phyloP scores from a whole-genome alignment of 2,329 filamentous ascomycete species.

The Aureobasidium sp. region DNA sequence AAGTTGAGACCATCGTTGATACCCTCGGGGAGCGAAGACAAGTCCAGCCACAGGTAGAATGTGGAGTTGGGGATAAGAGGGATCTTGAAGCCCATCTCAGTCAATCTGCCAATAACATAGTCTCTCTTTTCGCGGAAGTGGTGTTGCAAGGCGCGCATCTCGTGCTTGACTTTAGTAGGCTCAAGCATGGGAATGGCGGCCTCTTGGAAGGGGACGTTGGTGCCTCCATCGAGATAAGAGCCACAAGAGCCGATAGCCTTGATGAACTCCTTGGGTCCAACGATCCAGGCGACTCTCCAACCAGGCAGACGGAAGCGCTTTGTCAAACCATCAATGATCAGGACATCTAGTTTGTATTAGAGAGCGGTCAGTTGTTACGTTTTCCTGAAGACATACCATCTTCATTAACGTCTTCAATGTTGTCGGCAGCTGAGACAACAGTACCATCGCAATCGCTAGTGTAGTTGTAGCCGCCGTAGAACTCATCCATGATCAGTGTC shows the following conservation, averaged over 20 bases:
- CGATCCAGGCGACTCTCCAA: constrained; percentile 94
- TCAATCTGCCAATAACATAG: constrained; percentile 72
- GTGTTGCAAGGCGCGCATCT: constrained; percentile 81
- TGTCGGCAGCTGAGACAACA: constrained; percentile 81
- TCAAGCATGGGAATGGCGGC: constrained; percentile 91
- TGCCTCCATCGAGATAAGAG: constrained; percentile 88
- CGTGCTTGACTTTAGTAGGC: constrained; percentile 65
- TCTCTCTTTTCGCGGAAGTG: constrained; percentile 94
- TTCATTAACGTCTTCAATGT: constrained; percentile 80
- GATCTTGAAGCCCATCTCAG: constrained; percentile 80
- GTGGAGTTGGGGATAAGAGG: constrained; percentile 76
- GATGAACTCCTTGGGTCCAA: constrained; percentile 95
- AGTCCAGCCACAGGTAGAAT: constrained; percentile 80
- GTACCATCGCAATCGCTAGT: constrained; percentile 82
- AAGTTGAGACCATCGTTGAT: constrained; percentile 94
- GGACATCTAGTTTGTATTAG: constrained; percentile 41
- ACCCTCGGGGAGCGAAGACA: constrained; percentile 58
- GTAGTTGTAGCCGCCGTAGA: constrained; percentile 75
- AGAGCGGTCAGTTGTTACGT: background rate
- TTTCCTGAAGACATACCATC: constrained; percentile 37
- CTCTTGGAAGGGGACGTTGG: constrained; percentile 92
- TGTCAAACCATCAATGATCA: constrained; percentile 91
- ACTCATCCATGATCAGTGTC: constrained; percentile 91
- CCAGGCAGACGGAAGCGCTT: constrained; percentile 95
- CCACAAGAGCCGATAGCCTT: constrained; percentile 87